phyloP scores from a whole-genome alignment of 805 yeast species.

The Saccharomyces mikatae region DNA sequence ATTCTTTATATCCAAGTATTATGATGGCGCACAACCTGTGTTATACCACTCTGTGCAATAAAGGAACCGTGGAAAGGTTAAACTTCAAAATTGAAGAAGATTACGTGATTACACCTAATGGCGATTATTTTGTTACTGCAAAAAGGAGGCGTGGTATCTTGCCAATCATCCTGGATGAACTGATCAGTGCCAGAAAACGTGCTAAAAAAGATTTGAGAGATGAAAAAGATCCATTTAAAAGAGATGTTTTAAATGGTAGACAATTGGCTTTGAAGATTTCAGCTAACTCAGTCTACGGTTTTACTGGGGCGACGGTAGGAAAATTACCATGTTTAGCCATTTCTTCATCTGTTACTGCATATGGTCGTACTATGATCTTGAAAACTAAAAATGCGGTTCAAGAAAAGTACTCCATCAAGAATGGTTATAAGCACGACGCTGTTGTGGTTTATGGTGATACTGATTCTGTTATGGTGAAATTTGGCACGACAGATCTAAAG shows the following conservation, averaged over 20 bases:
- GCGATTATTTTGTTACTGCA: slow-evolving; percentile 77
- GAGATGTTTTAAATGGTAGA: slow-evolving; percentile 92
- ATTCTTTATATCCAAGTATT: slow-evolving; percentile 93
- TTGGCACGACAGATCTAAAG: slow-evolving; percentile 72
- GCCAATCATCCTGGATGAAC: slow-evolving; percentile 85
- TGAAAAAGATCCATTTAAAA: slow-evolving; percentile 89
- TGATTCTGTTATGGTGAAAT: slow-evolving; percentile 97
- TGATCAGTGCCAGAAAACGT: slow-evolving; percentile 82
- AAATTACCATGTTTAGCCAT: slow-evolving; percentile 94
- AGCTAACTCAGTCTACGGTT: slow-evolving; percentile 97
- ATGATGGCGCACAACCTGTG: slow-evolving; percentile 99
- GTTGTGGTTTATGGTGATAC: slow-evolving; percentile 97
- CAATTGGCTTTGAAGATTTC: slow-evolving; percentile 93
- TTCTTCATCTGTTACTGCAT: slow-evolving; percentile 90
- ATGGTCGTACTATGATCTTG: slow-evolving; percentile 96
- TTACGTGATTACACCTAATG: slow-evolving; percentile 82
- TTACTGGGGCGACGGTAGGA: slow-evolving; percentile 98
- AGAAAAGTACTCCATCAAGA: slow-evolving; percentile 63
- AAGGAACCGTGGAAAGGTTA: slow-evolving; percentile 57
- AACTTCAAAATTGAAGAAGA: slow-evolving; percentile 62
- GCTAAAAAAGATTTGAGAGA: slow-evolving; percentile 86
- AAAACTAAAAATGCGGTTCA: slow-evolving; percentile 81
- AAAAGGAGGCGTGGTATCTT: slow-evolving; percentile 70
- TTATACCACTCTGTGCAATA: slow-evolving; percentile 78
- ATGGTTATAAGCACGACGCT: slow-evolving; percentile 80